phyloP scores from a whole-genome alignment of 2,329 filamentous ascomycete species.

The Colletotrichum lupini region DNA sequence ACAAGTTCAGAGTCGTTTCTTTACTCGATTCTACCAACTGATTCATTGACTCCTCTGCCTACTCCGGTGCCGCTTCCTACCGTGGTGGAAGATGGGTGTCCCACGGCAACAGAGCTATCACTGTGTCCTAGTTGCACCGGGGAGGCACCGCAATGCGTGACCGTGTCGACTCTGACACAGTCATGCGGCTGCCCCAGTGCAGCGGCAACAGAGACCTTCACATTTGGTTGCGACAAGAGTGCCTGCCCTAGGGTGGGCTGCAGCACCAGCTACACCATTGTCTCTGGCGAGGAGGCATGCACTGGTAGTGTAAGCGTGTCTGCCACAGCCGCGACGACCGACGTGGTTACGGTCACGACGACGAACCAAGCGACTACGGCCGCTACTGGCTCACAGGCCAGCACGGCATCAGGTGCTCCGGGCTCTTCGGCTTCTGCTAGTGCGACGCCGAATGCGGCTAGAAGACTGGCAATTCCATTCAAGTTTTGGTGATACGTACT shows the following conservation, averaged over 20 bases:
- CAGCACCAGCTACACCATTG: slow-evolving; percentile 36
- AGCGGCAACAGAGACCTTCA: slow-evolving; percentile 41
- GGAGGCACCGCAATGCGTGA: slow-evolving; percentile 43
- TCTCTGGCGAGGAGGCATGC: slow-evolving; percentile 28
- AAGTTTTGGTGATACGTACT: slow-evolving; percentile 16
- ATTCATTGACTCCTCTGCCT: neutral
- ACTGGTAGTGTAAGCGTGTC: neutral
- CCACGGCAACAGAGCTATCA: slow-evolving; percentile 46
- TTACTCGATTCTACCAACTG: neutral
- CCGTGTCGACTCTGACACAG: slow-evolving; percentile 44
- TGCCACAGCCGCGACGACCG: neutral
- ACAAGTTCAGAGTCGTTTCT: neutral
- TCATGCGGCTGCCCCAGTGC: slow-evolving; percentile 46
- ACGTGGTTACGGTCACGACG: neutral
- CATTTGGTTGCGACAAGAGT: slow-evolving; percentile 40
- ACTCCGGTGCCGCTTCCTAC: neutral
- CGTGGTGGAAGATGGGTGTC: slow-evolving; percentile 38
- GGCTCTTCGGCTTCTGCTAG: neutral
- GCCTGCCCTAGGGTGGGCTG: slow-evolving; percentile 45
- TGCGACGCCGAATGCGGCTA: slow-evolving; percentile 22
- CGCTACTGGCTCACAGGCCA: neutral
- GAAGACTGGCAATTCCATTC: slow-evolving; percentile 20
- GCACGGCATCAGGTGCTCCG: neutral
- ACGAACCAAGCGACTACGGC: neutral
- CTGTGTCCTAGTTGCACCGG: slow-evolving; percentile 48